Conservation (phyloP, 805 yeast genomes). For the Candida manassasensis region DNA sequence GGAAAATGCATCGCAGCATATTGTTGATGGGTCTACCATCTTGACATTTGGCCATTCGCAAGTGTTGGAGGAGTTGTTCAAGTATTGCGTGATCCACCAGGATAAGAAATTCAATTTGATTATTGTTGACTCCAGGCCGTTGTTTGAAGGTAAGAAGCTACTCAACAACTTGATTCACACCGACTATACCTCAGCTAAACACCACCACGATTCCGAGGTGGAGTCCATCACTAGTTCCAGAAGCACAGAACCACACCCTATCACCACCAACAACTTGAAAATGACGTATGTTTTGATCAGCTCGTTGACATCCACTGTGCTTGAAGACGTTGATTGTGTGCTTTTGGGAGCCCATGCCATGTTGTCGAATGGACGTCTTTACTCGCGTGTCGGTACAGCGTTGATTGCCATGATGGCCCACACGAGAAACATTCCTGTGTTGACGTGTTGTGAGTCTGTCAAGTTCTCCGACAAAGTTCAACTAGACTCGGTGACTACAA, state of each 20-base stretch:
- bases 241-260: slow-evolving; percentile 16
- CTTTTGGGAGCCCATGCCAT: slow-evolving; percentile 96
- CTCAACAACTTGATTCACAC: slow-evolving; percentile 56
- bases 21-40: slow-evolving; percentile 70
- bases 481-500: slow-evolving; percentile 89
- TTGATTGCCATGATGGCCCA: slow-evolving; percentile 88
- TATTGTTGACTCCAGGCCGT: slow-evolving; percentile 88
- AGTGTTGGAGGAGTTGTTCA: slow-evolving; percentile 71
- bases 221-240: slow-evolving; percentile 16
- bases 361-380: slow-evolving; percentile 89
- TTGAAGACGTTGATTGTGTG: slow-evolving; percentile 85
- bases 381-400: slow-evolving; percentile 93
- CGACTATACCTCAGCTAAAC: slow-evolving; percentile 16
- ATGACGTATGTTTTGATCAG: slow-evolving; percentile 76
- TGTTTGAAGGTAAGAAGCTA: slow-evolving; percentile 85
- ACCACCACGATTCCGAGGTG: slow-evolving; percentile 14
- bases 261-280: slow-evolving; percentile 54
- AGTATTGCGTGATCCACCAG: slow-evolving; percentile 57
- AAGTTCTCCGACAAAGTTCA: slow-evolving; percentile 95
- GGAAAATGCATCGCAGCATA: slow-evolving; percentile 72
- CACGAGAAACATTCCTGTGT: slow-evolving; percentile 84
- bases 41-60: slow-evolving; percentile 86
- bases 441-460: slow-evolving; percentile 92
- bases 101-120: slow-evolving; percentile 70
- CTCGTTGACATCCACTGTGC: slow-evolving; percentile 66